These are phyloP conservation scores for Vigna nakashimae DNA, from an alignment of 306 rosid genomes.

Conservation along the genomic window DNA sequence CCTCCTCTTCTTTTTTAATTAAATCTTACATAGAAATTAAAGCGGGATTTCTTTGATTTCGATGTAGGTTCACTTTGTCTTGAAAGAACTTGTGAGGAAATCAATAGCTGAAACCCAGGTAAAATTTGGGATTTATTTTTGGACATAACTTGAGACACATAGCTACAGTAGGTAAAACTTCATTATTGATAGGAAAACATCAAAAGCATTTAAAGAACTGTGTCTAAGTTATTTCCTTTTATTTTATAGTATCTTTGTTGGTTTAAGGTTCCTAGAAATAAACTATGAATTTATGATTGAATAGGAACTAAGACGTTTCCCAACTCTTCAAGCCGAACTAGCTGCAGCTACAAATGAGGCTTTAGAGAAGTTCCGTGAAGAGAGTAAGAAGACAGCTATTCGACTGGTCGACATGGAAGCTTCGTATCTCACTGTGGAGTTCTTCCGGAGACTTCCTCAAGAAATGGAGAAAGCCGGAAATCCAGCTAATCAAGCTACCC, in stretches of 20 bases:
- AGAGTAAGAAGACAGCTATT: slow-evolving; percentile 79
- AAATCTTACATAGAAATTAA: slow-evolving; percentile 2
- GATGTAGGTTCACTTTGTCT: slow-evolving; percentile 86
- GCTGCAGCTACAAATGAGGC: slow-evolving; percentile 82
- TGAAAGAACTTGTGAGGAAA: slow-evolving; percentile 98
- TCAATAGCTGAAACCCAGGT: slow-evolving; percentile 95
- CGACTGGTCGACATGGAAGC: slow-evolving; percentile 98
- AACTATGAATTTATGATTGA: slow-evolving; percentile 39
- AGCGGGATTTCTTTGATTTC: slow-evolving; percentile 33
- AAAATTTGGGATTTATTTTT: not conserved
- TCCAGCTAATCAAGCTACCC: slow-evolving; percentile 46
- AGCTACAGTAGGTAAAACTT: no score
- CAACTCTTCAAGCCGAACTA: slow-evolving; percentile 83
- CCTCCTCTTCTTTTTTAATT: not conserved
- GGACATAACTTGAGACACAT: no score
- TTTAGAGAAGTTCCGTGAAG: slow-evolving; percentile 89
- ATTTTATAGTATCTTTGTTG: slow-evolving; percentile 8
- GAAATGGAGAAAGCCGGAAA: slow-evolving; percentile 76
- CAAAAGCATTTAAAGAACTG: no score
- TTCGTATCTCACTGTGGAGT: slow-evolving; percentile 94
- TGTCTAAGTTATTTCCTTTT: not conserved
- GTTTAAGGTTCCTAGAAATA: not conserved
- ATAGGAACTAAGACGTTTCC: slow-evolving; percentile 90
- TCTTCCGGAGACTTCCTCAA: slow-evolving; percentile 92
- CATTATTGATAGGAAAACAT: no score